phyloP scores from a whole-genome alignment of 805 yeast species.

The Starmerella vitae region DNA sequence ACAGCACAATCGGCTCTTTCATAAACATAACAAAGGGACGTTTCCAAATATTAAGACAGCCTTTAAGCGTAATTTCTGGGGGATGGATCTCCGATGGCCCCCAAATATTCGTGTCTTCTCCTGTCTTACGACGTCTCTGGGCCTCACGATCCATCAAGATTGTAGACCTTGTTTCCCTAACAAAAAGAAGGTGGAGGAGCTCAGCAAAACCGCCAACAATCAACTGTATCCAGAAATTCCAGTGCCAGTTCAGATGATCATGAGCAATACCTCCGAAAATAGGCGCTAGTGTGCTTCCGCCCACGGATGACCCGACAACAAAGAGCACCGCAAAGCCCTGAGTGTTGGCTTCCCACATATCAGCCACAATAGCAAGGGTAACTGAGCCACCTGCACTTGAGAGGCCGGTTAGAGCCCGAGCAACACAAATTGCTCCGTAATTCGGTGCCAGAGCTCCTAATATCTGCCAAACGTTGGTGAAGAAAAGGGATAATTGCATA shows the following conservation, averaged over 20 bases:
- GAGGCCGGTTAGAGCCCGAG: slow-evolving; percentile 50
- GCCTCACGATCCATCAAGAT: slow-evolving; percentile 31
- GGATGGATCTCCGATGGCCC: slow-evolving; percentile 28
- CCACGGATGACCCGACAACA: slow-evolving; percentile 37
- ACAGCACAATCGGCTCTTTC: slow-evolving; percentile 31
- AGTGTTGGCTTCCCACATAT: slow-evolving; percentile 34
- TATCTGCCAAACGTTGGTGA: slow-evolving; percentile 32
- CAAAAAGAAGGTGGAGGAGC: slow-evolving; percentile 28
- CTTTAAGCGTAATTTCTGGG: slow-evolving; percentile 9
- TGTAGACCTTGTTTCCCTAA: slow-evolving; percentile 29
- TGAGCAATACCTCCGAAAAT: slow-evolving; percentile 42
- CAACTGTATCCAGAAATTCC: slow-evolving; percentile 47
- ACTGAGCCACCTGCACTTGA: slow-evolving; percentile 43
- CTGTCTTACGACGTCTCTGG: slow-evolving; percentile 28
- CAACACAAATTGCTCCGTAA: slow-evolving; percentile 42
- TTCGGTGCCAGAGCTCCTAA: slow-evolving; percentile 50
- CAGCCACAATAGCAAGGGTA: slow-evolving; percentile 52
- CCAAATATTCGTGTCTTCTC: slow-evolving; percentile 27
- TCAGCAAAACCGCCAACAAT: slow-evolving; percentile 41
- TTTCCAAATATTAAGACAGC: slow-evolving; percentile 23
- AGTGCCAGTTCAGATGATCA: slow-evolving; percentile 42
- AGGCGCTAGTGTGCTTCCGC: slow-evolving; percentile 38
- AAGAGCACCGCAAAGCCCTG: slow-evolving; percentile 40
- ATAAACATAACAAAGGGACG: slow-evolving; percentile 33
- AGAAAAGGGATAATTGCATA: slow-evolving; percentile 39